Evolutionary conservation across 768 basidiomycete genomes (phyloP), one percentile per base, ranked within the genome.

Genomic region (Candolleomyces efflorescens): DNA sequence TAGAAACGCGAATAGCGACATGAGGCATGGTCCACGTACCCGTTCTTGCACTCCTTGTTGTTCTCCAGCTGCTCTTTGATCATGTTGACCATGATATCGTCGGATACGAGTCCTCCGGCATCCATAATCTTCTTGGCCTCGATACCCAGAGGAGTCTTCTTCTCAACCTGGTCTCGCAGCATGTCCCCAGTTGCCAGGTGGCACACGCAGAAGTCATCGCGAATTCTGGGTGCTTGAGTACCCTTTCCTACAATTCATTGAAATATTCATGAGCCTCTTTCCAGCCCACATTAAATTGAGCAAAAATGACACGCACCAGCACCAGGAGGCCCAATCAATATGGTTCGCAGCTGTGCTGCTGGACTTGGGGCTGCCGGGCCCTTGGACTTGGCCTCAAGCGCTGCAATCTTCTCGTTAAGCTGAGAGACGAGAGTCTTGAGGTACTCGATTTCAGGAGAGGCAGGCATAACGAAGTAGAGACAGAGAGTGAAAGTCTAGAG

Each of bases 131-230:
- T 94, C 82, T 99, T 98, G 18, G 97, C 97, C 65, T 90, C 83
- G 47, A 89, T 75, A 60, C 97, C 97, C 43, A 99, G 84, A 44
- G 83, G 76, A 3, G 97, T 97, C 76, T 95, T 89, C 69, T 86
- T 73, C 37, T 85, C 68, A 60, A 99, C 94, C 72, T 99, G 94
- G 62, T 94, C 92, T 51, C 97, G 89, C 58, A 99, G 82, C 94
- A 99, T 96, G 78, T 99, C 97, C 18, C 97, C 97, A 27, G 97
- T 99, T 23, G 97, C 96, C 65, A 99, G 79, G 77, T 99, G 97
- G 79, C 97, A 99, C 46, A 99, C 85, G 69, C 94, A 95, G 79
- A 90, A 99, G 68, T 91, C 83, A 61, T 93, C 87, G 53, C 88
- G 86, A 77, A 99, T 94, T 69, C 80, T 83, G 5, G 97, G 96